phyloP scores from a whole-genome alignment of 2,329 filamentous ascomycete species.

The Talaromyces sp. region DNA sequence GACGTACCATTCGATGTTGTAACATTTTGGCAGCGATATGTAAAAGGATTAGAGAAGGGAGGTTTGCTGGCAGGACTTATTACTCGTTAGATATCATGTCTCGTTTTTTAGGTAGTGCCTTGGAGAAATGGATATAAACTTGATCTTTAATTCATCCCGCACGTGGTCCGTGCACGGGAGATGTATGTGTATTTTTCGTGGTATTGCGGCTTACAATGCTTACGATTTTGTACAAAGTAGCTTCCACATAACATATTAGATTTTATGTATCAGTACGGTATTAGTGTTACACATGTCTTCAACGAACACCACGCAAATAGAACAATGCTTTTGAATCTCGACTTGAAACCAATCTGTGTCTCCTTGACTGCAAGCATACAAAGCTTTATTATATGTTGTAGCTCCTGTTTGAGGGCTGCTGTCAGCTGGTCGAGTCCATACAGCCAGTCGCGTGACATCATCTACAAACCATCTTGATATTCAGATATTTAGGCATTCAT shows the following conservation, averaged over 20 bases:
- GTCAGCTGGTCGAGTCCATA: not conserved
- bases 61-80: not conserved
- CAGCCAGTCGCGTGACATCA: slow-evolving; percentile 7
- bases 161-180: not conserved
- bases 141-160: slow-evolving; percentile 3
- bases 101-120: not conserved
- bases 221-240: not conserved
- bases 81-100: not conserved
- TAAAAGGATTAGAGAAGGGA: not conserved
- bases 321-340: not conserved
- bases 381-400: not conserved
- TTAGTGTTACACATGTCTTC: not conserved
- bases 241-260: not conserved
- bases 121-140: not conserved
- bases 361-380: too few species aligned
- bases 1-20: slow-evolving; percentile 60
- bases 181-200: not conserved
- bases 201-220: not conserved
- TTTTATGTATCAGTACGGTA: not conserved
- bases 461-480: not conserved
- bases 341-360: not conserved
- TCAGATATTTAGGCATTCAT: not conserved
- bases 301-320: not conserved
- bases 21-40: slow-evolving; percentile 43
- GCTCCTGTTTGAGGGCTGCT: not conserved